phyloP scores from a whole-genome alignment of 164 flowering plant species.

The Piper longum region DNA sequence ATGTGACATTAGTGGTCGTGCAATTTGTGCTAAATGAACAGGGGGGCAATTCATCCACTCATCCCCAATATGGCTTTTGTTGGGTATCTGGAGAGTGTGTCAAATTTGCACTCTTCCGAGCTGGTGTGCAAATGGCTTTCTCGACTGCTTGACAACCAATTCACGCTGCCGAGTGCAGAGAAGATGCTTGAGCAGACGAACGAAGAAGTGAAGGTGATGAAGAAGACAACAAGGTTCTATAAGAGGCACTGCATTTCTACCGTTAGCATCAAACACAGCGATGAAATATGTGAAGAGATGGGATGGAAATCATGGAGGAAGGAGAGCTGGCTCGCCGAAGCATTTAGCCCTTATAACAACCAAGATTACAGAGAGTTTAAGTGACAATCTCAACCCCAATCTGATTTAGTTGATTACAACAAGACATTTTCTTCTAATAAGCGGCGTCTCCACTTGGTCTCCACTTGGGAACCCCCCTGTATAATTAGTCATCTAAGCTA shows the following conservation, averaged over 20 bases:
- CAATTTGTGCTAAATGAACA: conserved; percentile 6
- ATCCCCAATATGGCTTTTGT: conserved; percentile 84
- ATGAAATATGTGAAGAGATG: conserved; percentile 87
- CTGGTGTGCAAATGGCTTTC: conserved; percentile 75
- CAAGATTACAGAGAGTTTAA: conserved; percentile 45
- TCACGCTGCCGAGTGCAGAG: conserved; percentile 61
- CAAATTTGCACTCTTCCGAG: conserved; percentile 73
- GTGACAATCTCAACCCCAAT: neutral
- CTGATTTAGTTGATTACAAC: neutral
- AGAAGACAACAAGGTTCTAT: conserved; percentile 69
- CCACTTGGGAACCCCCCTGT: neutral
- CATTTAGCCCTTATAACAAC: conserved; percentile 64
- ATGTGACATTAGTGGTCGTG: neutral
- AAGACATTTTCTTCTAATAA: no score
- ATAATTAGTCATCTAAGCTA: no score
- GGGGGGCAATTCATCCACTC: conserved; percentile 74
- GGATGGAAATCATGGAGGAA: conserved; percentile 85
- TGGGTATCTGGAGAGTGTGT: conserved; percentile 72
- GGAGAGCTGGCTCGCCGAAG: conserved; percentile 56
- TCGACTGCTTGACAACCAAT: conserved; percentile 35
- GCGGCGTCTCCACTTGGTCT: neutral
- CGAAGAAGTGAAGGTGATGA: conserved; percentile 54
- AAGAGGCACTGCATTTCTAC: conserved; percentile 83
- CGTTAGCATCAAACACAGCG: conserved; percentile 71
- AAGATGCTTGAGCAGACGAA: conserved; percentile 50